Percentiles rank a stretch among this genome's conserved stretches.
Evolutionary conservation across 768 basidiomycete species (phyloP).

Genomic region (Paxillus rubicundulus): DNA sequence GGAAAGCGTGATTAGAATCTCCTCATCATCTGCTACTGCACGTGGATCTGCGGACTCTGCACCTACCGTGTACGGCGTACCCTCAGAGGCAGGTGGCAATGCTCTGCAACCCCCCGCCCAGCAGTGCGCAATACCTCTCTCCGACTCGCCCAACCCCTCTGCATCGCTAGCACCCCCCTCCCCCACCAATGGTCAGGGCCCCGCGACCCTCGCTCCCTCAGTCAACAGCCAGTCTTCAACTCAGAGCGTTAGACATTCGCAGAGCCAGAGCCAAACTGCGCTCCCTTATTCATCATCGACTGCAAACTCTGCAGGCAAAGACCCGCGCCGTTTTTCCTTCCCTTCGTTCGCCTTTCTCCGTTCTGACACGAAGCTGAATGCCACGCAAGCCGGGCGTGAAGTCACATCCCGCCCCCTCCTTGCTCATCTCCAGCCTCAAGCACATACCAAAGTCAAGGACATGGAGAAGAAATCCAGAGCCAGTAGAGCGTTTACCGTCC

Average conservation of each 20-base stretch:
- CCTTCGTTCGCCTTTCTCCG: slow-evolving; percentile 44
- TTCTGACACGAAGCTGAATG: slow-evolving; percentile 29
- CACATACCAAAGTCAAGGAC: slow-evolving; percentile 36
- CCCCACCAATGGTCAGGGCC: slow-evolving; percentile 1
- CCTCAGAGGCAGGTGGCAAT: neutral
- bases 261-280: slow-evolving; percentile 28
- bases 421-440: slow-evolving; percentile 14
- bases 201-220: neutral
- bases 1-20: slow-evolving; percentile 11
- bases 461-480: slow-evolving; percentile 41
- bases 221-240: slow-evolving; percentile 15
- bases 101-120: slow-evolving; percentile 4
- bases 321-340: slow-evolving; percentile 47
- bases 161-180: slow-evolving; percentile 22
- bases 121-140: slow-evolving; percentile 4
- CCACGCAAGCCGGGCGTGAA: slow-evolving; percentile 33
- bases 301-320: slow-evolving; percentile 18
- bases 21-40: slow-evolving; percentile 15
- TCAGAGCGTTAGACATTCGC: slow-evolving; percentile 17
- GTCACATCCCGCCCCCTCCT: slow-evolving; percentile 1
- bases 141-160: slow-evolving; percentile 18
- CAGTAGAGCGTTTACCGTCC: slow-evolving; percentile 31
- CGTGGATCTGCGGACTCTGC: slow-evolving; percentile 17
- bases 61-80: slow-evolving; percentile 22
- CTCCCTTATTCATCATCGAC: slow-evolving; percentile 19